A percentile compares a stretch with the other conserved stretches of the same genome.
Evolutionary conservation across 1,284 basidiomycete species (phyloP).

Genomic region (Microbotryum silenes-acaulis): DNA sequence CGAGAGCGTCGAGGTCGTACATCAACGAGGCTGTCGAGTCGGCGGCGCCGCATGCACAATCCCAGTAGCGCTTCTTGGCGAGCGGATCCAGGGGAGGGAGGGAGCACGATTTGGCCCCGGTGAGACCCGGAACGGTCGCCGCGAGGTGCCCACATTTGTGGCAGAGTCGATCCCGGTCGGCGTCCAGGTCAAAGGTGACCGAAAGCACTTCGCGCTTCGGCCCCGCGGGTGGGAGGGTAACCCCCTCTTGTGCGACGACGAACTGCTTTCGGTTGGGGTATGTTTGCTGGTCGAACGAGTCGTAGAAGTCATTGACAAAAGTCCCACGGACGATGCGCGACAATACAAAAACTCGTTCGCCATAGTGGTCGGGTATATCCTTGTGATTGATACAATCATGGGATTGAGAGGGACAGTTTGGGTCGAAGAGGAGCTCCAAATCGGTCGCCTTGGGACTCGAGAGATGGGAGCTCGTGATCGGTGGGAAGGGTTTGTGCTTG

Average conservation of each 20-base stretch:
- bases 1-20: constrained; percentile 15
- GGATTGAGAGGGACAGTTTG: constrained; percentile 29
- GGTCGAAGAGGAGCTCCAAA: neutral
- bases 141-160: constrained; percentile 13
- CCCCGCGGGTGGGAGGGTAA: constrained; percentile 4
- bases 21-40: constrained; percentile 11
- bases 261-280: constrained; percentile 21
- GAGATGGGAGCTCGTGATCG: too few species aligned
- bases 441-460: neutral
- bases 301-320: constrained; percentile 19
- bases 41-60: constrained; percentile 13
- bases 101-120: neutral
- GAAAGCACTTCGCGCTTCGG: constrained; percentile 8
- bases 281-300: constrained; percentile 15
- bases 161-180: constrained; percentile 13
- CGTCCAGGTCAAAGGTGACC: constrained; percentile 3
- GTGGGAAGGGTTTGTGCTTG: neutral
- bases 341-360: constrained; percentile 13
- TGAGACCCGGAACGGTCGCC: neutral
- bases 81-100: neutral
- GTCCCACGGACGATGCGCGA: constrained; percentile 12
- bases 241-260: neutral
- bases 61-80: constrained; percentile 7
- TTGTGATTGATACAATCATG: constrained; percentile 16
- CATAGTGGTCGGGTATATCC: neutral